These are phyloP conservation scores for Phytophthora podocarpi DNA, from an alignment of 352 stramenopile genomes.

Conservation along the genomic window DNA sequence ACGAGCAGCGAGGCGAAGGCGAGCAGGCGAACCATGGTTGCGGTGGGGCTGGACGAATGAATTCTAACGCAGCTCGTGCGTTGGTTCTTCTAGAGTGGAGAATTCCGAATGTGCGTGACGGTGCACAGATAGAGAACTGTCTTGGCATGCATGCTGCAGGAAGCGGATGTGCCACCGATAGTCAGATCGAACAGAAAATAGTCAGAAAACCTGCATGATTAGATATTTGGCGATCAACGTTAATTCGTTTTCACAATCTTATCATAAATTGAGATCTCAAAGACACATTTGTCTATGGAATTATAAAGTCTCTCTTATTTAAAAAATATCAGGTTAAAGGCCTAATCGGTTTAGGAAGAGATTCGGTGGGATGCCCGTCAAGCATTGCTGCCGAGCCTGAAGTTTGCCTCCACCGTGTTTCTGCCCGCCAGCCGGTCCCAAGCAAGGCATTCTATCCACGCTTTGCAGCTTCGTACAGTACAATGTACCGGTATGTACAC, in stretches of 20 bases:
- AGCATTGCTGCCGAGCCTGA: slow-evolving; percentile 4
- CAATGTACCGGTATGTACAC: too few relatives aligned
- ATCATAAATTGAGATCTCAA: background rate
- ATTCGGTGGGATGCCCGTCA: background rate
- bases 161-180: slow-evolving; percentile 18
- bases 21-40: slow-evolving; percentile 29
- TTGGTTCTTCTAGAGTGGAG: background rate
- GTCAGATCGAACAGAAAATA: slow-evolving; percentile 24
- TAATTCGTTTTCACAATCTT: background rate
- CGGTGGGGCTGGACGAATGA: background rate
- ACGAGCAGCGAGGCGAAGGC: slow-evolving; percentile 24
- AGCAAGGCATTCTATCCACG: slow-evolving; percentile 13
- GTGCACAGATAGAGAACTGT: background rate
- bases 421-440: slow-evolving; percentile 14
- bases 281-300: background rate
- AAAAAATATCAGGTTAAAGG: background rate
- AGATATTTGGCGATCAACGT: background rate
- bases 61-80: slow-evolving; percentile 8
- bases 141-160: slow-evolving; percentile 13
- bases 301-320: too few relatives aligned
- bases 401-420: slow-evolving; percentile 15
- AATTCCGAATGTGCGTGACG: slow-evolving; percentile 11
- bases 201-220: background rate
- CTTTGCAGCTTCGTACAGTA: slow-evolving; percentile 15
- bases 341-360: background rate